Evolutionary conservation across 1,284 basidiomycete species (phyloP).

Genomic region (Ganoderma lingzhi): DNA sequence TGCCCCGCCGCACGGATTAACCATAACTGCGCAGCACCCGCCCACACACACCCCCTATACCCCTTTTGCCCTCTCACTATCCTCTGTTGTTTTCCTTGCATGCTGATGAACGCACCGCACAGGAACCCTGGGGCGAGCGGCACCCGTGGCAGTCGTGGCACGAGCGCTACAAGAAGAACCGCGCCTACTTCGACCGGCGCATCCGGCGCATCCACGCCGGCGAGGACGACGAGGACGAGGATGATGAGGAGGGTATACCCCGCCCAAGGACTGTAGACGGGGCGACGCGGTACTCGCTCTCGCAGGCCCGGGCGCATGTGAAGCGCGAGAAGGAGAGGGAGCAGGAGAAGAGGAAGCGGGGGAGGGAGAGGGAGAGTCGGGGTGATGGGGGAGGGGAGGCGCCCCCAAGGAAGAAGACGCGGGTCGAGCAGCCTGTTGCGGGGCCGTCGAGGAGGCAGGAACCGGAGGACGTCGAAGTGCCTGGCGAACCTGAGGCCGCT

Average conservation of each 20-base stretch:
- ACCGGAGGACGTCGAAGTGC: neutral
- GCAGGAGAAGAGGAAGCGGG: neutral
- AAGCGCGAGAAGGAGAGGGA: neutral
- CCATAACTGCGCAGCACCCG: too few relatives aligned
- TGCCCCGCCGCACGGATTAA: too few relatives aligned
- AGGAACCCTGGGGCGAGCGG: conserved; percentile 64
- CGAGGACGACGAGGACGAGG: conserved; percentile 10
- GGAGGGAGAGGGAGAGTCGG: conserved; percentile 17
- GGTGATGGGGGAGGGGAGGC: neutral
- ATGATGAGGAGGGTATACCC: neutral
- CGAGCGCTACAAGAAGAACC: conserved; percentile 78
- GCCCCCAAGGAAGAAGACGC: conserved; percentile 25
- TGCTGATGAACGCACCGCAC: neutral
- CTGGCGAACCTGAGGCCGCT: too few relatives aligned
- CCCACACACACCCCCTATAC: too few relatives aligned
- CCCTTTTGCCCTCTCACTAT: neutral
- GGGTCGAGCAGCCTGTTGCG: conserved; percentile 2
- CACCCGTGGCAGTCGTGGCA: conserved; percentile 84
- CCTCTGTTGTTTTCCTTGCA: neutral
- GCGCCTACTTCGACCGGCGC: conserved; percentile 56
- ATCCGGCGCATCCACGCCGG: neutral
- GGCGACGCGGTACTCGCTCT: neutral
- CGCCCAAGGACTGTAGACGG: conserved; percentile 18
- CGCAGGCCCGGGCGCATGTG: neutral
- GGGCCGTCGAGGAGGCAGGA: conserved; percentile 1